These are phyloP conservation scores for Acanthamoeba triangularis DNA, from an alignment of 208 protist genomes.

Conservation along the genomic window DNA sequence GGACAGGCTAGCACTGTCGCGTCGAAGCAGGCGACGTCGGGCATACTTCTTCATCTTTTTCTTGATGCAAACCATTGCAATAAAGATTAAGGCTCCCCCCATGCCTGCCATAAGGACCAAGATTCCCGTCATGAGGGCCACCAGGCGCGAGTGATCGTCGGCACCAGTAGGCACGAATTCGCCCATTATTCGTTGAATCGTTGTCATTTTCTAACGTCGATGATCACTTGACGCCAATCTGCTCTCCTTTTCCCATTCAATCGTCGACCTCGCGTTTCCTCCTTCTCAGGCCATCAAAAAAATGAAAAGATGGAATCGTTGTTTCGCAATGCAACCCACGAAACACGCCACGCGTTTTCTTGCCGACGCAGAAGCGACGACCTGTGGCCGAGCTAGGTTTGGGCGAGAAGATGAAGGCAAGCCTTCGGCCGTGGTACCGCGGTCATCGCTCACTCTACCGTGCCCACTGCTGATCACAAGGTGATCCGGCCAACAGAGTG, in stretches of 20 bases:
- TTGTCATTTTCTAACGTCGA: background rate
- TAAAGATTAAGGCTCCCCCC: background rate
- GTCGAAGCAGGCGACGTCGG: background rate
- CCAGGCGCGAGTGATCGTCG: background rate
- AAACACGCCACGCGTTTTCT: background rate
- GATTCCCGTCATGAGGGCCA: background rate
- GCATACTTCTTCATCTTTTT: background rate
- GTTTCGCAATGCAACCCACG: background rate
- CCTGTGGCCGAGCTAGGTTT: no score
- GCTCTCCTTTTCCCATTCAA: no score
- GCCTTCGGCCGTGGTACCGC: no score
- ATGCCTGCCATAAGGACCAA: background rate
- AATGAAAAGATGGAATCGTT: background rate
- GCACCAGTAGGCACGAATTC: background rate
- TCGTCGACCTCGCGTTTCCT: no score
- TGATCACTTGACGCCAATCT: no score
- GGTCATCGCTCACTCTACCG: no score
- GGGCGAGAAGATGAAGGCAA: no score
- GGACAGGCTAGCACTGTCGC: background rate
- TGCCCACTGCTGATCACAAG: no score
- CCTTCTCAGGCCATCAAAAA: no score
- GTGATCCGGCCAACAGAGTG: no score
- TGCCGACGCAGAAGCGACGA: background rate
- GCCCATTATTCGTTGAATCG: background rate
- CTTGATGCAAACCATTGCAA: background rate